These are phyloP conservation scores for Apiotrichum laibachii DNA, from an alignment of 1,284 basidiomycete species.

Conservation along the genomic window DNA sequence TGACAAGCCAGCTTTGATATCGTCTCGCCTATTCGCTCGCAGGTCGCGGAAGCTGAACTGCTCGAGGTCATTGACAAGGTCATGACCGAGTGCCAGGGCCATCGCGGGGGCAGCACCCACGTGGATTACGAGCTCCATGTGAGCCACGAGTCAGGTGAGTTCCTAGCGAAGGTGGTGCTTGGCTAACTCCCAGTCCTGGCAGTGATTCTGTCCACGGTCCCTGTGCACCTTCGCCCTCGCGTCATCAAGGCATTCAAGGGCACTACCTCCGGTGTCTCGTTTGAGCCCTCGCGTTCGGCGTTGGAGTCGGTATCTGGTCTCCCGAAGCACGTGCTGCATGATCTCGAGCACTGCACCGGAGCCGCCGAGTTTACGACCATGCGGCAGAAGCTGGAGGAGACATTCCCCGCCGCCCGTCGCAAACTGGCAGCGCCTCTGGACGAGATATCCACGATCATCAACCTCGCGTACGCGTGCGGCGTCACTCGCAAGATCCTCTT, in stretches of 20 bases:
- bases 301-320: constrained; percentile 33
- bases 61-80: constrained; percentile 50
- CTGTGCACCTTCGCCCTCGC: constrained; percentile 29
- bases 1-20: constrained; percentile 46
- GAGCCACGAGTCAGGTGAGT: constrained; percentile 43
- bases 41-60: constrained; percentile 49
- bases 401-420: constrained; percentile 28
- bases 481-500: constrained; percentile 54
- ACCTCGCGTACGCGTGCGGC: constrained; percentile 52
- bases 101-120: constrained; percentile 25
- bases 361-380: constrained; percentile 39
- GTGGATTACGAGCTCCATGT: constrained; percentile 51
- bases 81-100: constrained; percentile 46
- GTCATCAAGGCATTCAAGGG: constrained; percentile 42
- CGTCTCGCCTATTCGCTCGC: constrained; percentile 46
- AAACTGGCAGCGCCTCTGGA: constrained; percentile 48
- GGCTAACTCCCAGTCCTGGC: constrained; percentile 33
- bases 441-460: constrained; percentile 51
- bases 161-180: no score
- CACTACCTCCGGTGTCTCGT: constrained; percentile 26
- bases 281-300: constrained; percentile 26
- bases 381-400: constrained; percentile 27
- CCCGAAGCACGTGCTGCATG: constrained; percentile 34
- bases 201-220: constrained; percentile 38
- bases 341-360: constrained; percentile 48